phyloP scores from a whole-genome alignment of 2,329 filamentous ascomycete species.

The Pleoardoris graminearum region DNA sequence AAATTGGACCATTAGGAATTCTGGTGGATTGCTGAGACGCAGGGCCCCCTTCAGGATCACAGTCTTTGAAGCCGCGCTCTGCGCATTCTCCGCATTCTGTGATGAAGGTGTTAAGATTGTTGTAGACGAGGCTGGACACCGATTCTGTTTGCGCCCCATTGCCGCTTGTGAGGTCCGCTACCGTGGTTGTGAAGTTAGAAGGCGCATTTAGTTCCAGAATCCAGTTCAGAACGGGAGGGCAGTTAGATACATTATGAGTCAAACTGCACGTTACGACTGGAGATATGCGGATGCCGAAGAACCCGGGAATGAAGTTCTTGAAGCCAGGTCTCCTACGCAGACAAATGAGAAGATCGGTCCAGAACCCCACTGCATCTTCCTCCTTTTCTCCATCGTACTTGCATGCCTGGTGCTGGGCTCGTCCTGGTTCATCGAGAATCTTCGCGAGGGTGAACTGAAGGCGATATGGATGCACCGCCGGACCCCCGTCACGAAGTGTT shows the following conservation, averaged over 20 bases:
- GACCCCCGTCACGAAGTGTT: neutral
- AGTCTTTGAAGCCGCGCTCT: neutral
- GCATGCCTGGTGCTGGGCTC: too few species aligned
- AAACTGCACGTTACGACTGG: neutral
- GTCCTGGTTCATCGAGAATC: neutral
- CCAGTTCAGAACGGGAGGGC: neutral
- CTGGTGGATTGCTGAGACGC: neutral
- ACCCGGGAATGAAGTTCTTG: neutral
- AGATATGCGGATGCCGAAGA: neutral
- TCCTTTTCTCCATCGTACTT: neutral
- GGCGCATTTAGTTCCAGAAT: neutral
- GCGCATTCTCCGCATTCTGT: neutral
- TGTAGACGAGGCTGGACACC: neutral
- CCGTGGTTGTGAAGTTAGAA: neutral
- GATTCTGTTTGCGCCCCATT: neutral
- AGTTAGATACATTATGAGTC: neutral
- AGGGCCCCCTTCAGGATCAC: neutral
- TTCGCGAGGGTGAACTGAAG: neutral
- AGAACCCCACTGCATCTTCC: neutral
- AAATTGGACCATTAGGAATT: neutral
- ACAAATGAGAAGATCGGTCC: neutral
- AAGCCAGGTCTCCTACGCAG: neutral
- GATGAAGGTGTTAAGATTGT: neutral
- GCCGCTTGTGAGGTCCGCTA: neutral
- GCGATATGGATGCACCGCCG: neutral